Evolutionary conservation across 1,284 basidiomycete species (phyloP).

Genomic region (Microbotryomycetes sp.): DNA sequence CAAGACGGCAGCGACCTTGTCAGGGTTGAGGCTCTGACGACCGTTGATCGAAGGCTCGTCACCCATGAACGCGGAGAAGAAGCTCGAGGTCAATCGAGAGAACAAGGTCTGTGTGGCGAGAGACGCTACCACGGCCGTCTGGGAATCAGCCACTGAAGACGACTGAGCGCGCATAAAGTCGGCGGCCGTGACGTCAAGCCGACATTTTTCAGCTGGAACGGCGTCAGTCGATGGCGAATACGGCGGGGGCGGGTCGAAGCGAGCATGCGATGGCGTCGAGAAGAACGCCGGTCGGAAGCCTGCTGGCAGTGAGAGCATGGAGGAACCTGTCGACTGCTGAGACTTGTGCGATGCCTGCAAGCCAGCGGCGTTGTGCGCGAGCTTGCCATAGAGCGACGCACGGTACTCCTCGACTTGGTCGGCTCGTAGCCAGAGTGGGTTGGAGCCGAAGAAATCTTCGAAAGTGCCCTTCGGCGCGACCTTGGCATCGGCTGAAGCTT

Average conservation of each 20-base stretch:
- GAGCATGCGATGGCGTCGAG: slow-evolving; percentile 6
- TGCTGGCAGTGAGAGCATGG: slow-evolving; percentile 8
- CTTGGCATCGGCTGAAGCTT: neutral
- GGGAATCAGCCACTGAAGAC: neutral
- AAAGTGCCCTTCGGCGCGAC: slow-evolving; percentile 11
- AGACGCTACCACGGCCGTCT: slow-evolving; percentile 30
- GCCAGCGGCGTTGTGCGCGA: slow-evolving; percentile 33
- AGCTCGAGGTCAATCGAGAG: slow-evolving; percentile 41
- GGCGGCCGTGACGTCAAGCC: neutral
- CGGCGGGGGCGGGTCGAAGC: neutral
- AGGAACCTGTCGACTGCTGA: neutral
- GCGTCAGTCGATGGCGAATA: neutral
- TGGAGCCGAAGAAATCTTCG: slow-evolving; percentile 34
- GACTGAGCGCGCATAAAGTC: neutral
- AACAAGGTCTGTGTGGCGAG: slow-evolving; percentile 42
- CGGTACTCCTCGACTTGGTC: slow-evolving; percentile 32
- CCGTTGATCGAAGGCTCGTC: neutral
- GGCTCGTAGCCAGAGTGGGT: slow-evolving; percentile 31
- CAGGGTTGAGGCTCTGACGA: slow-evolving; percentile 35
- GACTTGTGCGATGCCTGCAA: slow-evolving; percentile 23
- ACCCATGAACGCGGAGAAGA: slow-evolving; percentile 44
- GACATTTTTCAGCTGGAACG: neutral
- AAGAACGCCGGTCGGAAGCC: slow-evolving; percentile 35
- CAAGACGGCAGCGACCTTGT: slow-evolving; percentile 45
- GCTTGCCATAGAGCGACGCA: slow-evolving; percentile 31